Evolutionary conservation across 1,284 basidiomycete genomes (phyloP), one percentile per base, ranked within the genome.

Genomic region (Sporisorium scitamineum): DNA sequence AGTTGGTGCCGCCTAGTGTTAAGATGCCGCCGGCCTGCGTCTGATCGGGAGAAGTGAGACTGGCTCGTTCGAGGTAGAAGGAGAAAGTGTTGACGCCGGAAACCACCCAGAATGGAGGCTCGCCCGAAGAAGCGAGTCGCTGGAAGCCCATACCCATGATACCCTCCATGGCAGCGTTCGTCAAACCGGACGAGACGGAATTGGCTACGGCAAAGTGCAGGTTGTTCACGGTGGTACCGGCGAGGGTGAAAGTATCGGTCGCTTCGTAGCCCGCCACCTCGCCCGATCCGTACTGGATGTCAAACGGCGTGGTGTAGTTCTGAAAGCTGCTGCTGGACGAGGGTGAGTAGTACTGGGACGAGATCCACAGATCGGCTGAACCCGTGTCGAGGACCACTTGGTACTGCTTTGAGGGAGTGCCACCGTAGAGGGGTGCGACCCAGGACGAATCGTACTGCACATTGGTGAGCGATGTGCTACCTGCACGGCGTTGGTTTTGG

Each of bases 121-220:
- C 42, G 5, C 64, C 60, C 5, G 58, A 65, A 0, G 55, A 47
- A 7, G 72, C 60, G n/a, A 82, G 72, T 6, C 27, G 5, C 34
- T 68, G 55, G 54, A 82, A 82, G 24, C 74, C 80, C 62, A 82
- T 70, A 6, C 80, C 80, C 62, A 79, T 70, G 47, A 81, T 81
- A 2, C 80, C 80, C 8, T 65, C 59, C 56, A 80, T 72, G 18
- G 24, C 45, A 5, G 41, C 22, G 39, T 66, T 65, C 2, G 67
- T 42, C 44, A 77, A 57, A 13, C 60, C 78, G 9, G 44, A 63
- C 8, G 66, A 70, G 0, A 72, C 77, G 24, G 37, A 59, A 14
- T 62, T 53, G 7, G 82, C 82, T 1, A 83, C 71, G n/a, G 79
- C 81, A 55, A 83, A 76, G 27, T 67, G 53, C 42, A 78, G 72